These are phyloP conservation scores for Cucurbita pepo DNA, from an alignment of 306 rosid species.

Conservation along the genomic window DNA sequence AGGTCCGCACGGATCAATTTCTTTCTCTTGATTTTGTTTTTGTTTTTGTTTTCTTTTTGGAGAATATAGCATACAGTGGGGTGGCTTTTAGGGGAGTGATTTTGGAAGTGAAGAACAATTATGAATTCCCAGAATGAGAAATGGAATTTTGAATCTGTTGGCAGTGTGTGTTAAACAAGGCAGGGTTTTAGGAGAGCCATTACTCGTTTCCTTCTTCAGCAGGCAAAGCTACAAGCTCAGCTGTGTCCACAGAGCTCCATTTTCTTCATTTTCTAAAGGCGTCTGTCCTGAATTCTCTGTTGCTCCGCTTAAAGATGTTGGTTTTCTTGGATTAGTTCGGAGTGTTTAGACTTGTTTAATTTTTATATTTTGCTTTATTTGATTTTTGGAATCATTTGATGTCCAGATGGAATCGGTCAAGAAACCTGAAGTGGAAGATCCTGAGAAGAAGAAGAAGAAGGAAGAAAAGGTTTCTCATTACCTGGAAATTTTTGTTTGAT, in stretches of 20 bases:
- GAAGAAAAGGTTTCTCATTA: conserved; percentile 51
- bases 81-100: background rate
- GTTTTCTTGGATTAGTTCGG: background rate
- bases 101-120: background rate
- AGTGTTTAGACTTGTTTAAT: background rate
- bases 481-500: background rate
- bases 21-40: background rate
- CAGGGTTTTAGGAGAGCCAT: conserved; percentile 7
- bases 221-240: background rate
- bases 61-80: background rate
- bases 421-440: conserved; percentile 43
- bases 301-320: background rate
- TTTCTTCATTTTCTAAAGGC: background rate
- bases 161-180: background rate
- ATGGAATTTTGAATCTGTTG: background rate
- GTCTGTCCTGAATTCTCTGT: background rate
- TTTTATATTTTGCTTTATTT: background rate
- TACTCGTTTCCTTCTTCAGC: background rate
- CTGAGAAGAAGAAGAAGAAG: conserved; percentile 85
- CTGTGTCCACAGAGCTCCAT: background rate
- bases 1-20: background rate
- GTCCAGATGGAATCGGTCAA: conserved; percentile 19
- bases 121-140: conserved; percentile 1
- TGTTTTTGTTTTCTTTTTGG: background rate
- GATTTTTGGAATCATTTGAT: background rate